Percentiles rank a stretch among this genome's conserved stretches.
Evolutionary conservation across 2,329 filamentous ascomycete genomes (phyloP).

Genomic region (Hypoxylon sp.): DNA sequence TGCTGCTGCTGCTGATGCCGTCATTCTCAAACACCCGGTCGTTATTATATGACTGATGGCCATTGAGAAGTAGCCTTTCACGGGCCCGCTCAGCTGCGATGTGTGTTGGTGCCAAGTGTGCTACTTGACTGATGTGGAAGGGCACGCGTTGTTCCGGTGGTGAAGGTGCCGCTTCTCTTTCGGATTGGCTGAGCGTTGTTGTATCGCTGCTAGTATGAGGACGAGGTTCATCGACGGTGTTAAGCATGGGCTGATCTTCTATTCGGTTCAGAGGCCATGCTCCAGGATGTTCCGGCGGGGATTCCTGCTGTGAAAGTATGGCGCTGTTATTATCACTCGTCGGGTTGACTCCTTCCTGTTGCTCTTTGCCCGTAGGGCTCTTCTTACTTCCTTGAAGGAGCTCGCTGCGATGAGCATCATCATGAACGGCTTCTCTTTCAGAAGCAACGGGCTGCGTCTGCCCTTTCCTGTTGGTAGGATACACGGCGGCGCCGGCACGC

Average conservation of each 20-base stretch:
- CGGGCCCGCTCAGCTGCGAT: slow-evolving; percentile 12
- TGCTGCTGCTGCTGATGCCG: neutral
- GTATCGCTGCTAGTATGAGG: neutral
- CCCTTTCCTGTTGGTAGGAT: neutral
- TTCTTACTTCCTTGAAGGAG: neutral
- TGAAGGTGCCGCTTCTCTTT: slow-evolving; percentile 13
- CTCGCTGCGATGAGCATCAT: neutral
- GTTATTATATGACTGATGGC: neutral
- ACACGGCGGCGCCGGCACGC: slow-evolving; percentile 5
- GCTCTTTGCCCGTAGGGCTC: neutral
- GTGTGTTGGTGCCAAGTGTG: slow-evolving; percentile 18
- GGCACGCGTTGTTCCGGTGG: neutral
- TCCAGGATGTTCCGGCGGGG: neutral
- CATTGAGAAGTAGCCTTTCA: neutral
- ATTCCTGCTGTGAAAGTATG: neutral
- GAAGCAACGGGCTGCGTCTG: neutral
- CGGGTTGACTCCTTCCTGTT: neutral
- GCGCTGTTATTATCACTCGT: neutral
- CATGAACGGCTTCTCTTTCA: neutral
- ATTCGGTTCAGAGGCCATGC: neutral
- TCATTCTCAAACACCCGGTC: neutral
- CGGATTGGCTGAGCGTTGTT: neutral
- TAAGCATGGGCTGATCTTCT: neutral
- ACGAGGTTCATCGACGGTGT: neutral
- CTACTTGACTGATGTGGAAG: slow-evolving; percentile 24